A percentile compares a stretch with the other conserved stretches of the same genome.
Conservation (phyloP, 371 early-diverging fungal genomes). For the Coemansia sp. region DNA sequence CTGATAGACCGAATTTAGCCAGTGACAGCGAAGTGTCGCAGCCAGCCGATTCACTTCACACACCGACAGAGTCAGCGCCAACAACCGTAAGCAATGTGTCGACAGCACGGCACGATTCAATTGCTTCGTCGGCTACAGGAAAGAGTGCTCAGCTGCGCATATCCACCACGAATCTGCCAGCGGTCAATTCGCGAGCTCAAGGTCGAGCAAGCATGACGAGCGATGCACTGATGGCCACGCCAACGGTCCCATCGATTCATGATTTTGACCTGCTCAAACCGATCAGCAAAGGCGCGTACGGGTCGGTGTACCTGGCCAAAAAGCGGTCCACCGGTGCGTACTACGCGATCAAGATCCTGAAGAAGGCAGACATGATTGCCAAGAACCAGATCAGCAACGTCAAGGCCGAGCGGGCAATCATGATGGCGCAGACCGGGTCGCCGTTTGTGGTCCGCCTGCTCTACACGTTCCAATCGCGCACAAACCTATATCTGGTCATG, state of each 20-base stretch:
- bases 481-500: constrained; percentile 91
- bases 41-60: too few species aligned
- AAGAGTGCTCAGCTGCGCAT: constrained; percentile 13
- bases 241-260: constrained; percentile 68
- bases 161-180: constrained; percentile 10
- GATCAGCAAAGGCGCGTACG: constrained; percentile 85
- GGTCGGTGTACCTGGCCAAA: constrained; percentile 80
- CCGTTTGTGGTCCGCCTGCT: constrained; percentile 94
- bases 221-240: constrained; percentile 31
- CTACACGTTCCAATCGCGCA: constrained; percentile 90
- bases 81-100: not conserved
- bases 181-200: not conserved
- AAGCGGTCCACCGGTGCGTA: constrained; percentile 82
- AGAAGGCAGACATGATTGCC: constrained; percentile 88
- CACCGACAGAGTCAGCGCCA: not conserved
- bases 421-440: constrained; percentile 81
- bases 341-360: constrained; percentile 91
- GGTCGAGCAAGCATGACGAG: constrained; percentile 8
- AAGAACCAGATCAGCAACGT: constrained; percentile 87
- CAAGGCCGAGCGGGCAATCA: constrained; percentile 90
- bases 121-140: not conserved
- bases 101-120: not conserved
- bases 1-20: not conserved
- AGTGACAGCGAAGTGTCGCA: not conserved
- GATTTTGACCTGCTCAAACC: constrained; percentile 88